phyloP scores from a whole-genome alignment of 345 rosid genomes.

The Eucalyptus virginea region DNA sequence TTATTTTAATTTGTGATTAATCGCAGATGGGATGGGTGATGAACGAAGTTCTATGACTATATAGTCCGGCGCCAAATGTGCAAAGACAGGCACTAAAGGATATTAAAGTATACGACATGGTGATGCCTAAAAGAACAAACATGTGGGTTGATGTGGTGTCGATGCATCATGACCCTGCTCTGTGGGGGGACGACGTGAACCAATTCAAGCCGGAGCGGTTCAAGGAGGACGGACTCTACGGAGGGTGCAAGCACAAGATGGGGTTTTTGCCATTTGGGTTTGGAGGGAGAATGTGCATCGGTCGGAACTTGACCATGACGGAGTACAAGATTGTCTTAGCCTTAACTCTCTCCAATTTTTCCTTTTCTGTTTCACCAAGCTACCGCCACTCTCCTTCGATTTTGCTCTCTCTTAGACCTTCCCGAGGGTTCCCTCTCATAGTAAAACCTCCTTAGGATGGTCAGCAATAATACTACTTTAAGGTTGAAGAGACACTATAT shows the following conservation, averaged over 20 bases:
- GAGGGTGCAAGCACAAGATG: constrained; percentile 1
- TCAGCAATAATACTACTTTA: neutral
- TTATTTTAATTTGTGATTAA: neutral
- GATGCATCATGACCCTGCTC: neutral
- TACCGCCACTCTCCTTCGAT: neutral
- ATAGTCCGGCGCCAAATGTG: neutral
- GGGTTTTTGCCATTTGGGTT: constrained; percentile 6
- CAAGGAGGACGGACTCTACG: neutral
- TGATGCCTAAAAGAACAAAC: neutral
- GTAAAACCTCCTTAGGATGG: neutral
- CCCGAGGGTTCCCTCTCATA: neutral
- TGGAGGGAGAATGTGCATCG: constrained; percentile 3
- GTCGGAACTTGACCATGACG: neutral
- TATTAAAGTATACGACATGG: neutral
- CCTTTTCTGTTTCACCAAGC: neutral
- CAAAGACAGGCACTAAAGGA: neutral
- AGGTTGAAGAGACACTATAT: neutral
- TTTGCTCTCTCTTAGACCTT: neutral
- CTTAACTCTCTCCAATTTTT: neutral
- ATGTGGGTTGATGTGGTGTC: neutral
- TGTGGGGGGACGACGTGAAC: neutral
- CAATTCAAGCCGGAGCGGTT: constrained; percentile 2
- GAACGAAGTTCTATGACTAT: neutral
- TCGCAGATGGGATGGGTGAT: constrained; percentile 6
- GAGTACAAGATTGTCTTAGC: neutral